Evolutionary conservation across 768 basidiomycete species (phyloP).

Genomic region (Russula virescens): DNA sequence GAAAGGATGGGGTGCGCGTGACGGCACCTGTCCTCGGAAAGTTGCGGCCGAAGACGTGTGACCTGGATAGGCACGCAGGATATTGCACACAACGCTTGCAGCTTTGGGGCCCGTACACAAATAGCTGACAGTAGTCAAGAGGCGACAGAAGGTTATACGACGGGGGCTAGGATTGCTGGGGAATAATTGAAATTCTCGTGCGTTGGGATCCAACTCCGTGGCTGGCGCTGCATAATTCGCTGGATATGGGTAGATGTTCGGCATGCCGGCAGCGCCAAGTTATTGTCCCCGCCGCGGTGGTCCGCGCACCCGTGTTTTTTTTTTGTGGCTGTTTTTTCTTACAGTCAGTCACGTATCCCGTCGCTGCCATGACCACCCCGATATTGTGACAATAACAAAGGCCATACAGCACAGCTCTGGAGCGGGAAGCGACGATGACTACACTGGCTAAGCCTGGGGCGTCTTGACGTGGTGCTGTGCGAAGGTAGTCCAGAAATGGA

Average conservation of each 20-base stretch:
- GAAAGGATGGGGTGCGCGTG: constrained; percentile 14
- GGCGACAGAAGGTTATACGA: neutral
- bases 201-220: constrained; percentile 16
- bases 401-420: neutral
- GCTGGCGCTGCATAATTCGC: constrained; percentile 12
- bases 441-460: neutral
- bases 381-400: neutral
- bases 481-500: constrained; percentile 15
- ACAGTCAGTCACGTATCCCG: neutral
- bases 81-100: neutral
- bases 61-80: constrained; percentile 7
- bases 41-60: constrained; percentile 11
- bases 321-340: neutral
- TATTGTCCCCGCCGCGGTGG: constrained; percentile 6
- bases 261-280: constrained; percentile 18
- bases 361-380: neutral
- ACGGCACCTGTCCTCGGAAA: constrained; percentile 21
- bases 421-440: neutral
- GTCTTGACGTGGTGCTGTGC: neutral
- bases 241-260: constrained; percentile 18
- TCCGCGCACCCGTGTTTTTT: neutral
- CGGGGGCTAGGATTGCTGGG: neutral
- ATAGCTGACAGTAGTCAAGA: neutral
- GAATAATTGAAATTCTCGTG: neutral
- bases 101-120: neutral